A percentile compares a stretch with the other conserved stretches of the same genome.
phyloP scores from a whole-genome alignment of 768 basidiomycete species.

The Naganishia vishniacii region DNA sequence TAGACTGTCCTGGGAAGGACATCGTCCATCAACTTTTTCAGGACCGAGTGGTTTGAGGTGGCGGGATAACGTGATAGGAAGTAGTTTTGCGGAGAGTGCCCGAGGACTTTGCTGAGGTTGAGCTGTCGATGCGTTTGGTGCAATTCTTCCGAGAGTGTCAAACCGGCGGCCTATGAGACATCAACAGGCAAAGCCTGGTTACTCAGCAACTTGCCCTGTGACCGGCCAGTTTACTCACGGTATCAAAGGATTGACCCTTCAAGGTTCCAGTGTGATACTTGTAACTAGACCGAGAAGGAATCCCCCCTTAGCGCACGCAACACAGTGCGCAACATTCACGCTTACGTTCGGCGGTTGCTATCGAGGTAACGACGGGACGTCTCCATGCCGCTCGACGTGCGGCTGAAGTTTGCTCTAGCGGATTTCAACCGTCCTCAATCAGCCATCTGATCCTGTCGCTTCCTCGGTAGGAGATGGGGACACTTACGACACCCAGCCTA shows the following conservation, averaged over 20 bases:
- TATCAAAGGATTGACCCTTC: constrained; percentile 60
- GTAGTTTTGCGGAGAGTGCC: constrained; percentile 66
- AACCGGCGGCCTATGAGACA: constrained; percentile 29
- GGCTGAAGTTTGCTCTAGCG: constrained; percentile 23
- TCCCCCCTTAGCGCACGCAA: too few relatives aligned
- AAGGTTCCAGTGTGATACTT: constrained; percentile 61
- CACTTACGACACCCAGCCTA: constrained; percentile 56
- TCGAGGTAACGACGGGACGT: constrained; percentile 72
- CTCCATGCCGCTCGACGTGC: constrained; percentile 48
- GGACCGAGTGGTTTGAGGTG: constrained; percentile 36
- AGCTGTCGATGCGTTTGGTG: constrained; percentile 37
- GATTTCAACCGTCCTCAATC: not conserved
- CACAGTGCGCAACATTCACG: constrained; percentile 34
- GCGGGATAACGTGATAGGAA: constrained; percentile 57
- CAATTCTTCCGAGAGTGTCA: constrained; percentile 25
- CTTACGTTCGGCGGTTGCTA: constrained; percentile 66
- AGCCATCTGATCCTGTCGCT: constrained; percentile 23
- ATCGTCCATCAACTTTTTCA: constrained; percentile 42
- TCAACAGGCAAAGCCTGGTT: constrained; percentile 24
- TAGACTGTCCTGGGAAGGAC: constrained; percentile 59
- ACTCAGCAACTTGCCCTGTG: not conserved
- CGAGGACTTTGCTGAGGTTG: constrained; percentile 62
- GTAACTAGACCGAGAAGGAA: constrained; percentile 22
- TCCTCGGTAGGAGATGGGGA: not conserved
- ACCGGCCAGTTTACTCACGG: constrained; percentile 39